Evolutionary conservation across 2,329 filamentous ascomycete genomes (phyloP), one percentile per base, ranked within the genome.

Genomic region (Cladophialophora yegresii): DNA sequence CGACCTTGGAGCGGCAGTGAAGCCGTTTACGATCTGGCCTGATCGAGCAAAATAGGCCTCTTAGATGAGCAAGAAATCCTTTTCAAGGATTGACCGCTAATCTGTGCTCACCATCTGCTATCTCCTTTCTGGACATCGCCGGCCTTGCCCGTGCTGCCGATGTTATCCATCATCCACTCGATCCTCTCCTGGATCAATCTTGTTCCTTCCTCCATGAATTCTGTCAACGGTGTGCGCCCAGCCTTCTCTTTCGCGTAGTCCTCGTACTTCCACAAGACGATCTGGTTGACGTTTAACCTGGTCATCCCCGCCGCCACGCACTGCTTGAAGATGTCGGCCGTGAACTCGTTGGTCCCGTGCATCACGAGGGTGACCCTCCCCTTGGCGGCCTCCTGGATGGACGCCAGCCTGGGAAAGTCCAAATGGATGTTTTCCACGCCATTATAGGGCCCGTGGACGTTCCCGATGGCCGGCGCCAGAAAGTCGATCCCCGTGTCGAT

Each of bases 381-480:
- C 0, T 80, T 80, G 4, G 83, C 81, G 56, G 79, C 76, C 56
- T 80, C 75, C 60, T 82, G 77, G 61, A 87, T 83, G 4, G 75
- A 74, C 47, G 76, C 72, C 62, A 86, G 63, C 10, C 68, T 82
- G 0, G 85, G 82, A 0, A 67, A 69, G 26, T 70, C 68, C 7
- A 70, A 53, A n/a, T 69, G 23, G 54, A 67, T 65, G 54, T 67
- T 69, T 54, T 67, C 58, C 23, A 61, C 55, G 50, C 70, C 70
- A 49, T 88, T 87, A 75, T 92, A 91, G 70, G 87, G 85, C 5
- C 89, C 89, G 76, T 92, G 89, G 51, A 92, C 86, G 71, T 91
- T 92, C 3, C 89, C 89, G 77, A 92, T 90, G 0, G 88, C 88
- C 0, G 89, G 89, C 2, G 89, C 89, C 13, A 92, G 78, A 78